These are phyloP conservation scores for Yarrowia osloensis DNA, from an alignment of 805 yeast genomes.

Conservation along the genomic window DNA sequence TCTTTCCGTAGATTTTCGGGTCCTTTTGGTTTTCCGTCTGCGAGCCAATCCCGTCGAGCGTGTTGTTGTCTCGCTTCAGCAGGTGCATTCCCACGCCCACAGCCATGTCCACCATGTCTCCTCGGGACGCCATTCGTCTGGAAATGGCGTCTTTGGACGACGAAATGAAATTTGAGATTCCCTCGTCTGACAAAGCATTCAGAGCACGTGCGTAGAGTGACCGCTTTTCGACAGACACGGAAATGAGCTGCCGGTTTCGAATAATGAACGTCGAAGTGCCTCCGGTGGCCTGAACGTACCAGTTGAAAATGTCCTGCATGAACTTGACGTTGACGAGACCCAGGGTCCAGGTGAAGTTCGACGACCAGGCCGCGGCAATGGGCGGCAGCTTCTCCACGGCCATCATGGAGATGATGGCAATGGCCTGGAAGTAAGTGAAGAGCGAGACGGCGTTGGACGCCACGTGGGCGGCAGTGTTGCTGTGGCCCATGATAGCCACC, in stretches of 20 bases:
- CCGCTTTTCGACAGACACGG: constrained; percentile 71
- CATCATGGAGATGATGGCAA: constrained; percentile 93
- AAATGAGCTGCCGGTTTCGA: constrained; percentile 60
- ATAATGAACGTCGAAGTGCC: constrained; percentile 80
- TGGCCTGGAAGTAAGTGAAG: constrained; percentile 89
- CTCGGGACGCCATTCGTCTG: constrained; percentile 19
- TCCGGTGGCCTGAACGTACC: constrained; percentile 96
- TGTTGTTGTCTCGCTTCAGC: background rate
- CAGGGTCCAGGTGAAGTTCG: constrained; percentile 94
- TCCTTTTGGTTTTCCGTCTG: constrained; percentile 56
- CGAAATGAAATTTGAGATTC: background rate
- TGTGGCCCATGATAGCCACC: constrained; percentile 83
- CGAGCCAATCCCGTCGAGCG: background rate
- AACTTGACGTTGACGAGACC: constrained; percentile 78
- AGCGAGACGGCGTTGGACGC: constrained; percentile 94
- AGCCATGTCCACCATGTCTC: constrained; percentile 13
- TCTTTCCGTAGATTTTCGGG: constrained; percentile 59
- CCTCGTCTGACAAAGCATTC: constrained; percentile 30
- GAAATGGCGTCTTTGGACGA: constrained; percentile 17
- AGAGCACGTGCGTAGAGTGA: constrained; percentile 34
- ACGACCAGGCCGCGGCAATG: constrained; percentile 97
- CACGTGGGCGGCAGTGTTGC: constrained; percentile 92
- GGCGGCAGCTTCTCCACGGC: constrained; percentile 93
- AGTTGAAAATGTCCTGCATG: constrained; percentile 80
- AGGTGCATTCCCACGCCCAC: background rate